Conservation (phyloP, 2,329 filamentous ascomycete genomes). For the Claviceps arundinis region DNA sequence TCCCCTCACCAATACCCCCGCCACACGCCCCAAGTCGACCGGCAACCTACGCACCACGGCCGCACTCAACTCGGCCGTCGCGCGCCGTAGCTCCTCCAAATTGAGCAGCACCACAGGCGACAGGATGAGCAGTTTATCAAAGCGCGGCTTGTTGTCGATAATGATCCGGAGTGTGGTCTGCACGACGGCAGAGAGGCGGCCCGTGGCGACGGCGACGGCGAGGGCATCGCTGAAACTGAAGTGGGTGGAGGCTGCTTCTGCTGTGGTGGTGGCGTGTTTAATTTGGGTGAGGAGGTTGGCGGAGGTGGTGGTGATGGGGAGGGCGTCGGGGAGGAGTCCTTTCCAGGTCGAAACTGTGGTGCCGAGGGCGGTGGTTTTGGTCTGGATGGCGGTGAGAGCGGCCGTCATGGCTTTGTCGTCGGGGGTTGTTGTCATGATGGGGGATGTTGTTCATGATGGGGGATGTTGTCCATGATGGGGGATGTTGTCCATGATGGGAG, state of each 20-base stretch:
- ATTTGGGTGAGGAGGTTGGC: slow-evolving; percentile 25
- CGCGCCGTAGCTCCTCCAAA: slow-evolving; percentile 25
- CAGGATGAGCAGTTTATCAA: slow-evolving; percentile 29
- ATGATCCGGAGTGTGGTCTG: slow-evolving; percentile 25
- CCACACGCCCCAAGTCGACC: slow-evolving; percentile 16
- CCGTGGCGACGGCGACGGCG: slow-evolving; percentile 23
- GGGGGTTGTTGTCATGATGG: background rate
- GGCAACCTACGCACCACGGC: slow-evolving; percentile 29
- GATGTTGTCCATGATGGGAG: too few species aligned
- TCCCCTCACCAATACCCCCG: slow-evolving; percentile 21
- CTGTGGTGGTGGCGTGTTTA: slow-evolving; percentile 23
- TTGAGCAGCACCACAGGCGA: slow-evolving; percentile 29
- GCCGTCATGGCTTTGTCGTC: slow-evolving; percentile 5
- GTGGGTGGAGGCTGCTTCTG: slow-evolving; percentile 19
- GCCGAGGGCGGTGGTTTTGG: slow-evolving; percentile 21
- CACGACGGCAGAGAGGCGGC: slow-evolving; percentile 22
- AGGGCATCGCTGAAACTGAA: slow-evolving; percentile 26
- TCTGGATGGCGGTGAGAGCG: slow-evolving; percentile 22
- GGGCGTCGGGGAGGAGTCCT: slow-evolving; percentile 22
- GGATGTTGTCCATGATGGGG: too few species aligned
- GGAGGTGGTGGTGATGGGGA: slow-evolving; percentile 28
- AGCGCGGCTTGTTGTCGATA: slow-evolving; percentile 27
- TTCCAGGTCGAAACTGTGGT: slow-evolving; percentile 22
- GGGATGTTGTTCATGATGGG: too few species aligned
- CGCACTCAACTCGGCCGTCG: slow-evolving; percentile 24